These are phyloP conservation scores for Pisolithus marmoratus DNA, from an alignment of 768 basidiomycete genomes.

Conservation along the genomic window DNA sequence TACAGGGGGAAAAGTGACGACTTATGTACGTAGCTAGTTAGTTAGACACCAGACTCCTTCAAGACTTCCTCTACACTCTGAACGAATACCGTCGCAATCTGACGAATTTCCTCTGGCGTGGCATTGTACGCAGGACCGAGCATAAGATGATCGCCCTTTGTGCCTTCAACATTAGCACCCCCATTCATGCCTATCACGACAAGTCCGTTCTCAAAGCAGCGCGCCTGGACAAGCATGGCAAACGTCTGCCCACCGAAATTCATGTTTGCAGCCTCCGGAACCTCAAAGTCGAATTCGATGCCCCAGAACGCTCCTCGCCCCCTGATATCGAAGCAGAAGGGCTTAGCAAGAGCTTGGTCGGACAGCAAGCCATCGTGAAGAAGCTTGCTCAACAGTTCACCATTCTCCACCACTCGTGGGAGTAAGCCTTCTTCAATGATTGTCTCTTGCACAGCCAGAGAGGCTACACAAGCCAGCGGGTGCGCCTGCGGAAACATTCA, in stretches of 20 bases:
- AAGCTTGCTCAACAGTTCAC: constrained; percentile 52
- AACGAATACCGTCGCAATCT: constrained; percentile 63
- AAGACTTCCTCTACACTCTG: constrained; percentile 61
- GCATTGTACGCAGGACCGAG: constrained; percentile 80
- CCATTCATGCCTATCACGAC: constrained; percentile 73
- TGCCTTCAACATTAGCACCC: constrained; percentile 63
- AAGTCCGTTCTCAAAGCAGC: constrained; percentile 59
- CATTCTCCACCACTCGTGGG: constrained; percentile 53
- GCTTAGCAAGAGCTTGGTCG: constrained; percentile 52
- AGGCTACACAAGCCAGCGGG: constrained; percentile 71
- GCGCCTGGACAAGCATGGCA: constrained; percentile 66
- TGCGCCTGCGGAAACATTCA: constrained; percentile 43
- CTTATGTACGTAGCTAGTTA: not conserved
- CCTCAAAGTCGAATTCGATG: constrained; percentile 72
- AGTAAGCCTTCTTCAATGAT: constrained; percentile 68
- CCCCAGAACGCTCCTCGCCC: constrained; percentile 84
- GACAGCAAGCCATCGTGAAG: constrained; percentile 50
- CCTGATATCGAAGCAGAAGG: constrained; percentile 73
- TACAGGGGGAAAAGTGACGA: too few relatives aligned
- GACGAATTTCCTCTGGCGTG: constrained; percentile 60
- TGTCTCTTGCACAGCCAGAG: constrained; percentile 76
- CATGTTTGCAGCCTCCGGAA: constrained; percentile 34
- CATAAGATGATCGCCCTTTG: constrained; percentile 65
- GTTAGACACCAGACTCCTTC: constrained; percentile 24
- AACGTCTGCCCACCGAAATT: constrained; percentile 52